Conservation (phyloP, 352 stramenopile genomes). For the Globisporangium heterothallicum region DNA sequence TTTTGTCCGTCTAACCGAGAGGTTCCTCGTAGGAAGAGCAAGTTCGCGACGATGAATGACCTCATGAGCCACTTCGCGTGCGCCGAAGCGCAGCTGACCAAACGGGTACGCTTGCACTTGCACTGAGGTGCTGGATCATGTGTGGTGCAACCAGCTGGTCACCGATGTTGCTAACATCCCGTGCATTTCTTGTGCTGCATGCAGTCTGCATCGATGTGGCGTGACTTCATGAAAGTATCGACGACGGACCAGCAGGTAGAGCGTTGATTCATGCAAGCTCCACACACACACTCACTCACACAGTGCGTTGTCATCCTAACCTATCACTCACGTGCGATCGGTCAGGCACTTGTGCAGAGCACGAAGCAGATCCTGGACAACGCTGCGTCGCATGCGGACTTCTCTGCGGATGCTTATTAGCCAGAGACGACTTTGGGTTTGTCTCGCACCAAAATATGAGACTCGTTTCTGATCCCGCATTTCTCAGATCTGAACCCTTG, state of each 20-base stretch:
- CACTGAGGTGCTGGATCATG: too few species aligned
- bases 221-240: slow-evolving; percentile 42
- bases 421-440: not conserved
- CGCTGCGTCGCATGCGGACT: slow-evolving; percentile 4
- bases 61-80: slow-evolving; percentile 58
- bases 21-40: slow-evolving; percentile 20
- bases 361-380: slow-evolving; percentile 39
- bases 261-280: not conserved
- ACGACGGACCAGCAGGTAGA: slow-evolving; percentile 25
- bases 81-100: slow-evolving; percentile 50
- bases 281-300: not conserved
- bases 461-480: not conserved
- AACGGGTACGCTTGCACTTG: slow-evolving; percentile 24
- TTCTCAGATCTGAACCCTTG: not conserved
- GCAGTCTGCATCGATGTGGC: slow-evolving; percentile 41
- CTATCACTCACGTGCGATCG: not conserved
- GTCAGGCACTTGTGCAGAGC: slow-evolving; percentile 27
- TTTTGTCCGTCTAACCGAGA: not conserved
- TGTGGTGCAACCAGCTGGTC: too few species aligned
- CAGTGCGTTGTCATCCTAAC: too few species aligned
- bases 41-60: slow-evolving; percentile 30
- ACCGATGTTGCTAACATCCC: too few species aligned
- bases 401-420: slow-evolving; percentile 3
- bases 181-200: too few species aligned
- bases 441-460: too few species aligned